Conservation (phyloP, 2,329 filamentous ascomycete genomes). For the Tympanopsis confertula region DNA sequence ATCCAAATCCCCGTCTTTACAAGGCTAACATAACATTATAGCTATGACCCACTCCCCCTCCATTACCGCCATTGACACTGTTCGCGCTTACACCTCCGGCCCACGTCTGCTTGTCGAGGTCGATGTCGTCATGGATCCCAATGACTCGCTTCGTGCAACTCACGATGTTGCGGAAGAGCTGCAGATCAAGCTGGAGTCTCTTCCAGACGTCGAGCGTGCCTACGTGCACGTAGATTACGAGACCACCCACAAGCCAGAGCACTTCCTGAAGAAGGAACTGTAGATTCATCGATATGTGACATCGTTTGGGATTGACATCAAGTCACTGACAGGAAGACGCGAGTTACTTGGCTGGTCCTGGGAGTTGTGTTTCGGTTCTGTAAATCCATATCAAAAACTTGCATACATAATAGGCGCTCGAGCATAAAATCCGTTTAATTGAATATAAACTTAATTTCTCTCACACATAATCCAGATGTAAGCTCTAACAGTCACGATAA, state of each 20-base stretch:
- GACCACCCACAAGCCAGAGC: conserved; percentile 88
- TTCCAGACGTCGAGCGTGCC: conserved; percentile 83
- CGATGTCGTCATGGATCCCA: conserved; percentile 83
- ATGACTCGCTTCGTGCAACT: conserved; percentile 61
- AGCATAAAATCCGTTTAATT: no score
- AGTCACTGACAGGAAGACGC: no score
- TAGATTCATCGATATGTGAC: no score
- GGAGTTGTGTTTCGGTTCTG: no score
- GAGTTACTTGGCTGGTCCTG: no score
- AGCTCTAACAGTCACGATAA: no score
- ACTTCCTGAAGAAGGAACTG: conserved; percentile 49
- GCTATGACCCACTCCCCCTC: conserved; percentile 68
- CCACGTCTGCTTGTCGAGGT: conserved; percentile 87
- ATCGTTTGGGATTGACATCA: no score
- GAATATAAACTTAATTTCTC: no score
- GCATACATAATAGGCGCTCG: no score
- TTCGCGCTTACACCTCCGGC: conserved; percentile 84
- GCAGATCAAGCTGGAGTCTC: conserved; percentile 83
- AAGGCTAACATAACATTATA: not conserved
- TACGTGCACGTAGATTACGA: conserved; percentile 98
- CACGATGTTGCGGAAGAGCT: conserved; percentile 91
- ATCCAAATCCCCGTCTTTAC: not conserved
- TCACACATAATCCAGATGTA: no score
- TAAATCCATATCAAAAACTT: no score
- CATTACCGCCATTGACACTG: conserved; percentile 84